Base-by-base conservation (phyloP, 2,329 filamentous ascomycete genomes). In the Podosphaera leucotricha region DNA sequence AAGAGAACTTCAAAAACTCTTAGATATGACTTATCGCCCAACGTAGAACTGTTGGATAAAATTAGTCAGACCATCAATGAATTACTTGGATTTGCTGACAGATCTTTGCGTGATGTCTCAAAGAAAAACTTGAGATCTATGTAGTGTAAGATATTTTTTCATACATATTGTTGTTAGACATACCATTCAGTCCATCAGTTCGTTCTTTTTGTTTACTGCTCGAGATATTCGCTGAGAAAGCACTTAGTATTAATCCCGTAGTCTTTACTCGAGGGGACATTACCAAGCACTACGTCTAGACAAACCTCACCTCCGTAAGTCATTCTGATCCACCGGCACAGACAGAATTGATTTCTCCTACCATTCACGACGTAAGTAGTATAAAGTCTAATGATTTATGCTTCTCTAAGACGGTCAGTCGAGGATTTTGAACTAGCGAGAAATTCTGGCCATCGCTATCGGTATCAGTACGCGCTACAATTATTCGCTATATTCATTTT, bases 1-100 rank as follows among this genome's bases (percentile, higher is more conserved):
- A 94, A 93, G 2, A 95, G 64, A 1, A 73, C 71, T 54, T 94
- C 84, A 53, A 83, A 82, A 38, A 94, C 75, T 47, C 72, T 71
- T 55, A 90, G 79, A 52, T 81, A 92, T n/a, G 71, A 71, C 56
- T 80, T 81, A 56, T 92, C 83, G 39, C 70, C 71, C 28, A 93
- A 64, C 11, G 60, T 54, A 24, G 58, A 48, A 33, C 54, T 54
- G 46, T 45, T 48, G 43, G 24, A 16, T 2, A 30, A 53, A 44
- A 56, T 48, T 38, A 26, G 8, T 43, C 3, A 21, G 38, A 24
- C 19, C 22, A 19, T 16, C n/a, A 43, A 13, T 26, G 21, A 26
- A 38, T n/a, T 19, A 15, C 20, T 38, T n/a, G 16, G 19, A 38
- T 15, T 33, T 10, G 41, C 52, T 39, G 50, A 57, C 56, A 57